Evolutionary conservation across 2,329 filamentous ascomycete genomes (phyloP).

Genomic region (Aspergillus candidus): DNA sequence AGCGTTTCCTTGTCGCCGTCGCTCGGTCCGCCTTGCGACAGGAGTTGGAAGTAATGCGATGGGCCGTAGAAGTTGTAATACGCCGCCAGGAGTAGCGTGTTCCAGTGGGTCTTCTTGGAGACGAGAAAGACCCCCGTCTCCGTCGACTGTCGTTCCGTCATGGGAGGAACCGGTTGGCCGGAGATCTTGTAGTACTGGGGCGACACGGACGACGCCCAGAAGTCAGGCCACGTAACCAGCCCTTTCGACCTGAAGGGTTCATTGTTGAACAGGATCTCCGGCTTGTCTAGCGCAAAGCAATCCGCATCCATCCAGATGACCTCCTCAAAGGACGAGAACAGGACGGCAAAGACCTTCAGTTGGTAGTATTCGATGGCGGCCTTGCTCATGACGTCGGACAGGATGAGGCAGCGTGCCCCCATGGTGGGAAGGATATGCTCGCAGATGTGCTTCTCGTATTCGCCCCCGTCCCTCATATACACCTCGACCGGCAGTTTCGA

Average conservation of each 20-base stretch:
- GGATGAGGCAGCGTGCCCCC: constrained; percentile 38
- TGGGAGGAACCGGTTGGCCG: constrained; percentile 26
- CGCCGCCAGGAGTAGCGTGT: constrained; percentile 30
- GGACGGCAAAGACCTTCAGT: constrained; percentile 50
- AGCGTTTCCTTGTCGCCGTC: constrained; percentile 39
- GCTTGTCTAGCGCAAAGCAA: constrained; percentile 45
- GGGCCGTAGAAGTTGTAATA: constrained; percentile 35
- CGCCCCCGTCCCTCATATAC: constrained; percentile 35
- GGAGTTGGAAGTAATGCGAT: constrained; percentile 33
- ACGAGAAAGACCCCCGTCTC: constrained; percentile 34
- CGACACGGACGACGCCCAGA: constrained; percentile 41
- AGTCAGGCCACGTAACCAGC: constrained; percentile 54
- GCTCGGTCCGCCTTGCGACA: constrained; percentile 35
- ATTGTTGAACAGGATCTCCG: constrained; percentile 41
- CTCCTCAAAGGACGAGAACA: constrained; percentile 54
- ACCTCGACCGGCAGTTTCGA: constrained; percentile 46
- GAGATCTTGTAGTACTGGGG: constrained; percentile 40
- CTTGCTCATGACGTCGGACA: constrained; percentile 39
- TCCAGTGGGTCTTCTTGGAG: constrained; percentile 31
- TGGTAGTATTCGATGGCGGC: constrained; percentile 44
- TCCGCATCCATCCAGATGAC: constrained; percentile 55
- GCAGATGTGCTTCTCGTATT: constrained; percentile 39
- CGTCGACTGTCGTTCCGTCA: constrained; percentile 31
- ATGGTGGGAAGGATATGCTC: constrained; percentile 36
- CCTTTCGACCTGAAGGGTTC: constrained; percentile 48